Conservation (phyloP, 2,329 filamentous ascomycete species). For the Aspergillus sclerotialis region DNA sequence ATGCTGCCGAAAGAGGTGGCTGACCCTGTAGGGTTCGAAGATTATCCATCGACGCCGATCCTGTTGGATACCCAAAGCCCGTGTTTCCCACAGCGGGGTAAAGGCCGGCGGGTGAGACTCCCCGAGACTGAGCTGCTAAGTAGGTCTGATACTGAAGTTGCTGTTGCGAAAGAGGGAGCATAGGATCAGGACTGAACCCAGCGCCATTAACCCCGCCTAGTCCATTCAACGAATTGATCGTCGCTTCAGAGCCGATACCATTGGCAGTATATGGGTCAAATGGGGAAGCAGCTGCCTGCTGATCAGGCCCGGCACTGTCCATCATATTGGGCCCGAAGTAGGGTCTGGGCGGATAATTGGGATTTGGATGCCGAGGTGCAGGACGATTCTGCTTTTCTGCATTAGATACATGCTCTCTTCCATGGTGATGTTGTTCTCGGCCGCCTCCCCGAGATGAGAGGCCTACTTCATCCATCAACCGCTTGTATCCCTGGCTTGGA, state of each 20-base stretch:
- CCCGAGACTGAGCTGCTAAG: slow-evolving; percentile 40
- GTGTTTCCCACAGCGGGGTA: slow-evolving; percentile 40
- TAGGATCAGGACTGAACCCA: slow-evolving; percentile 32
- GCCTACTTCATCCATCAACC: slow-evolving; percentile 96
- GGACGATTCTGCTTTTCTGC: slow-evolving; percentile 37
- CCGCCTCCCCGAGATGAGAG: slow-evolving; percentile 52
- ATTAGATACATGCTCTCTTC: slow-evolving; percentile 29
- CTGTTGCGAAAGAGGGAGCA: slow-evolving; percentile 39
- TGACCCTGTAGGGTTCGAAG: slow-evolving; percentile 36
- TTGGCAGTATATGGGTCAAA: slow-evolving; percentile 34
- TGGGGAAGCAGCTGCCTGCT: slow-evolving; percentile 23
- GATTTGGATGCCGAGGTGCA: slow-evolving; percentile 33
- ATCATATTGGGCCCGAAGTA: slow-evolving; percentile 29
- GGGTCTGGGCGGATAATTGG: slow-evolving; percentile 29
- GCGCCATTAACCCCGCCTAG: slow-evolving; percentile 22
- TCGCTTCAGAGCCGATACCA: slow-evolving; percentile 14
- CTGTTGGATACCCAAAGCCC: slow-evolving; percentile 37
- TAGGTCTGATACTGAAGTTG: slow-evolving; percentile 54
- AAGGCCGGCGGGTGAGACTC: slow-evolving; percentile 36
- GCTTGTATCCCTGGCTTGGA: slow-evolving; percentile 93
- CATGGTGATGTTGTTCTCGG: slow-evolving; percentile 34
- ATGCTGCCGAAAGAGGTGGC: slow-evolving; percentile 27
- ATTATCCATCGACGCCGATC: slow-evolving; percentile 34
- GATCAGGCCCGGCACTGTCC: slow-evolving; percentile 31
- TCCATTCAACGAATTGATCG: slow-evolving; percentile 21